These are phyloP conservation scores for Hymenoscyphus infarciens DNA, from an alignment of 2,329 filamentous ascomycete species.

Conservation along the genomic window DNA sequence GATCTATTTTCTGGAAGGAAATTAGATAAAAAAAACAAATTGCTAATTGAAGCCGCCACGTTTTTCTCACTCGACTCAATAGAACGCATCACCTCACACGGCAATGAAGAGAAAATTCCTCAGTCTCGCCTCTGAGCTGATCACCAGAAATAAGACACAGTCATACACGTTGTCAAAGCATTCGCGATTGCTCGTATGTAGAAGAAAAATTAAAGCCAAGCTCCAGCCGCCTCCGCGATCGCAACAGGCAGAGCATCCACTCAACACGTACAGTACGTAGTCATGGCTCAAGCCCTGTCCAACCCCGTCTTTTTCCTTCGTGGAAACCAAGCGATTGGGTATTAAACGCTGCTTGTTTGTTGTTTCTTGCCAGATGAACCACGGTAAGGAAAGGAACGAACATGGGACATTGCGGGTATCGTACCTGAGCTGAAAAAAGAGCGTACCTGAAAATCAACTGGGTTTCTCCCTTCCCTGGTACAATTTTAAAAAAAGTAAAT, in stretches of 20 bases:
- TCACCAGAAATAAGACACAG: not conserved
- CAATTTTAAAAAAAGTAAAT: not conserved
- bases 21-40: not conserved
- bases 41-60: not conserved
- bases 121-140: not conserved
- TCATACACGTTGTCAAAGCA: not conserved
- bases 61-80: not conserved
- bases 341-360: not conserved
- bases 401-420: not conserved
- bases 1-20: not conserved
- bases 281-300: not conserved
- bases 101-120: not conserved
- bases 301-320: not conserved
- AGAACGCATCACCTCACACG: not conserved
- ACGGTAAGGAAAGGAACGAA: not conserved
- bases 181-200: not conserved
- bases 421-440: not conserved
- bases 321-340: not conserved
- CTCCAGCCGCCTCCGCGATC: not conserved
- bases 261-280: not conserved
- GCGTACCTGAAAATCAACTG: not conserved
- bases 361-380: not conserved
- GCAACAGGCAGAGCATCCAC: not conserved
- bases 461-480: not conserved
- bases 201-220: constrained; percentile 3